Conservation (phyloP, 441 rosid species). For the Adansonia madagascariensis region DNA sequence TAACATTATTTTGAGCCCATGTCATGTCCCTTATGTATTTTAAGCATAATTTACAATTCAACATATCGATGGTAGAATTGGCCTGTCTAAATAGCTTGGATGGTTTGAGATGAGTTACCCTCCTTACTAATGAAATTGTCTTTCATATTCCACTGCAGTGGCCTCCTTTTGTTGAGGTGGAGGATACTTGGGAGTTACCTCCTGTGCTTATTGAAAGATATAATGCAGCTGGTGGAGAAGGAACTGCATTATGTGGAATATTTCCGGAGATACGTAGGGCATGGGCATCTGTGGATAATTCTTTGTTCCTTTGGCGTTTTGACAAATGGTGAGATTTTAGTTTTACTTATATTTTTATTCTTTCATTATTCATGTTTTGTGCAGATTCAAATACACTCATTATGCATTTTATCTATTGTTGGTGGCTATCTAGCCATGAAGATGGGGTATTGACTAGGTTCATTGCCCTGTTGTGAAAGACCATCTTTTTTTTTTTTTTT, state of each 20-base stretch:
- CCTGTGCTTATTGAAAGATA: slow-evolving; percentile 82
- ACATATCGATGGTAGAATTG: neutral
- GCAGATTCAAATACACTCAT: neutral
- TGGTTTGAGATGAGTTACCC: neutral
- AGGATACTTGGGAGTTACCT: slow-evolving; percentile 86
- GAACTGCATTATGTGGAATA: slow-evolving; percentile 92
- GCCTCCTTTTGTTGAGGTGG: slow-evolving; percentile 91
- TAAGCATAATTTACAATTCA: slow-evolving; percentile 2
- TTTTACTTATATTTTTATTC: neutral
- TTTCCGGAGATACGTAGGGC: slow-evolving; percentile 92
- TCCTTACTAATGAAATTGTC: neutral
- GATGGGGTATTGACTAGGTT: neutral
- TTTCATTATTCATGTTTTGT: neutral
- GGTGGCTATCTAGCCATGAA: neutral
- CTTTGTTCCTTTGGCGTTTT: slow-evolving; percentile 93
- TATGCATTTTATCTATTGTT: neutral
- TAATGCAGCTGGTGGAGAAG: slow-evolving; percentile 96
- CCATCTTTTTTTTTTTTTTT: neutral
- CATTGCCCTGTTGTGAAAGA: neutral
- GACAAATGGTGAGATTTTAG: slow-evolving; percentile 71
- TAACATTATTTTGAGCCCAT: neutral
- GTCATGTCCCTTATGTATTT: neutral
- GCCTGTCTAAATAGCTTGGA: neutral
- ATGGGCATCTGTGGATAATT: slow-evolving; percentile 95
- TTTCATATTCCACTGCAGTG: slow-evolving; percentile 58